Conservation (phyloP, 2,329 filamentous ascomycete species). For the Exophiala dermatitidis region DNA sequence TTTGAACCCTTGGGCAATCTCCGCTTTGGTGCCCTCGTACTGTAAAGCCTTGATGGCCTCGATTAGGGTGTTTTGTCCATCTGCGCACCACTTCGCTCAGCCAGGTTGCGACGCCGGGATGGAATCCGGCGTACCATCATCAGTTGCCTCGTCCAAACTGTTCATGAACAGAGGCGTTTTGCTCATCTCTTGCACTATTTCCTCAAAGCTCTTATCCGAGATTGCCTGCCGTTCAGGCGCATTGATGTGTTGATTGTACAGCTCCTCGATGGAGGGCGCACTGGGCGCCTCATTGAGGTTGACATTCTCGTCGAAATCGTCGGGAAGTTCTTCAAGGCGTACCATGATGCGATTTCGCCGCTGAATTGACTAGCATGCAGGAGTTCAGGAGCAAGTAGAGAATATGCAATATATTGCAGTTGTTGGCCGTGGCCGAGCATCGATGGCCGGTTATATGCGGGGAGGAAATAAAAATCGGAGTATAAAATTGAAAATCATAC, state of each 20-base stretch:
- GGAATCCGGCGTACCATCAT: slow-evolving; percentile 38
- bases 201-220: slow-evolving; percentile 37
- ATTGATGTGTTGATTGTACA: slow-evolving; percentile 24
- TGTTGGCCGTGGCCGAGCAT: background rate
- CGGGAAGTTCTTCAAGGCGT: slow-evolving; percentile 44
- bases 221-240: slow-evolving; percentile 30
- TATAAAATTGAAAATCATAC: background rate
- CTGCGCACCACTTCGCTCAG: slow-evolving; percentile 27
- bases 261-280: slow-evolving; percentile 22
- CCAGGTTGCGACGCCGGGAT: slow-evolving; percentile 6
- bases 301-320: slow-evolving; percentile 44
- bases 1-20: slow-evolving; percentile 78
- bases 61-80: slow-evolving; percentile 69
- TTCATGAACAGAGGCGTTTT: slow-evolving; percentile 92
- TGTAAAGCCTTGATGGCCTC: slow-evolving; percentile 84
- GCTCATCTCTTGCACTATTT: slow-evolving; percentile 59
- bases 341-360: slow-evolving; percentile 21
- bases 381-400: background rate
- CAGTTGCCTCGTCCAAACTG: slow-evolving; percentile 59
- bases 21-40: slow-evolving; percentile 82
- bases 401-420: too few species aligned
- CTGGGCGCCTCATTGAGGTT: slow-evolving; percentile 35
- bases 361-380: background rate
- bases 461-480: background rate
- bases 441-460: background rate